Conservation (phyloP, 202 grass and related monocot species). For the Carex arenaria region DNA sequence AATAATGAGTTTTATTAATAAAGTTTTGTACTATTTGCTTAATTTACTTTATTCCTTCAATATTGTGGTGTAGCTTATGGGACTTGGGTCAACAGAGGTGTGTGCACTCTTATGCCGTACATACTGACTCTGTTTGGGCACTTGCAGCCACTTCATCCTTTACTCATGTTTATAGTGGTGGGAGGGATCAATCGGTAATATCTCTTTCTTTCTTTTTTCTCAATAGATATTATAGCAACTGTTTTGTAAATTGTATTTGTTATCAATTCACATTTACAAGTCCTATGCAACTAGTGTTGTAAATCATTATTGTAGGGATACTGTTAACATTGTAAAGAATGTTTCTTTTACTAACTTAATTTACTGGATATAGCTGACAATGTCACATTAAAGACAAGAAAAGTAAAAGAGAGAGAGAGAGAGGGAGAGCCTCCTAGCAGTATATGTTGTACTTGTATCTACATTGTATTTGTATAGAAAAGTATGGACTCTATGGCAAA, state of each 20-base stretch:
- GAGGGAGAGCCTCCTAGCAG: neutral
- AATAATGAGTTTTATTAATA: neutral
- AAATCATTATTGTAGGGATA: neutral
- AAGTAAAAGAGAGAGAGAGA: no score
- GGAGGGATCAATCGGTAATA: constrained; percentile 88
- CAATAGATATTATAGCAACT: constrained; percentile 22
- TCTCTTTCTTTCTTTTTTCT: neutral
- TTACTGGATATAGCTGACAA: neutral
- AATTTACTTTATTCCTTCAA: neutral
- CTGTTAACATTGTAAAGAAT: constrained; percentile 2
- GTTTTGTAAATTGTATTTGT: constrained; percentile 4
- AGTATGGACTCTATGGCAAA: neutral
- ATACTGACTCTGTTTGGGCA: constrained; percentile 95
- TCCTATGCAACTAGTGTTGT: neutral
- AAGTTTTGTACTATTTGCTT: neutral
- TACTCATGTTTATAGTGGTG: constrained; percentile 95
- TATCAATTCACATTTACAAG: constrained; percentile 12
- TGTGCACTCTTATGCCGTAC: constrained; percentile 96
- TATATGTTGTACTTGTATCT: constrained; percentile 4
- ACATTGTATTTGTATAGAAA: neutral
- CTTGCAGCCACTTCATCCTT: constrained; percentile 80
- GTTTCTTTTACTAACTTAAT: neutral
- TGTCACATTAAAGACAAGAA: neutral
- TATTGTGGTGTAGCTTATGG: constrained; percentile 60
- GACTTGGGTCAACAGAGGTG: constrained; percentile 97